These are phyloP conservation scores for Microbotryum intermedium DNA, from an alignment of 1,284 basidiomycete genomes.

Conservation along the genomic window DNA sequence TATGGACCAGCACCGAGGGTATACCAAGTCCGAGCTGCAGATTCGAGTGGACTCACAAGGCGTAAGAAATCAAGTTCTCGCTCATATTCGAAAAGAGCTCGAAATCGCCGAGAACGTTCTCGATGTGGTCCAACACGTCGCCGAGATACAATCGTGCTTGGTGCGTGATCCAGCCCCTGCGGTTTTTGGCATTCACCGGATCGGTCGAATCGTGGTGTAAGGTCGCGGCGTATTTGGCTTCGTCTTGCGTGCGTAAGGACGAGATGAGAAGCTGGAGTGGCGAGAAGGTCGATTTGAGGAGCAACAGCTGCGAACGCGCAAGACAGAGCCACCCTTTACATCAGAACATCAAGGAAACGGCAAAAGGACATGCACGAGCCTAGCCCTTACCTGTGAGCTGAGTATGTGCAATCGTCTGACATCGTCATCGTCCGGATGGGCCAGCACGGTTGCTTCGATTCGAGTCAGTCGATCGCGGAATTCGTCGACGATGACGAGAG, in stretches of 20 bases:
- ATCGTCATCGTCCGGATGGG: neutral
- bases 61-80: constrained; percentile 61
- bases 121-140: constrained; percentile 23
- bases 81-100: constrained; percentile 35
- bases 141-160: constrained; percentile 4
- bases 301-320: constrained; percentile 19
- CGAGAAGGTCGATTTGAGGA: constrained; percentile 24
- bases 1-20: too few species aligned
- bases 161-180: neutral
- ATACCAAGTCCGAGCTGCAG: constrained; percentile 41
- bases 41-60: constrained; percentile 40
- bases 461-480: constrained; percentile 13
- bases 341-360: neutral
- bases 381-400: too few species aligned
- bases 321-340: constrained; percentile 11
- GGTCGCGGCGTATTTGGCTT: constrained; percentile 17
- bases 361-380: neutral
- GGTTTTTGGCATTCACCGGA: neutral
- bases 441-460: constrained; percentile 4
- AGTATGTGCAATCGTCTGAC: too few species aligned
- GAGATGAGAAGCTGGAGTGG: constrained; percentile 15
- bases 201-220: constrained; percentile 1
- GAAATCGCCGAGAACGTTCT: constrained; percentile 4
- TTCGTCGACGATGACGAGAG: constrained; percentile 17
- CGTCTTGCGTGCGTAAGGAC: constrained; percentile 17